These are phyloP conservation scores for Calophaca sinica DNA, from an alignment of 306 rosid species.

Conservation along the genomic window DNA sequence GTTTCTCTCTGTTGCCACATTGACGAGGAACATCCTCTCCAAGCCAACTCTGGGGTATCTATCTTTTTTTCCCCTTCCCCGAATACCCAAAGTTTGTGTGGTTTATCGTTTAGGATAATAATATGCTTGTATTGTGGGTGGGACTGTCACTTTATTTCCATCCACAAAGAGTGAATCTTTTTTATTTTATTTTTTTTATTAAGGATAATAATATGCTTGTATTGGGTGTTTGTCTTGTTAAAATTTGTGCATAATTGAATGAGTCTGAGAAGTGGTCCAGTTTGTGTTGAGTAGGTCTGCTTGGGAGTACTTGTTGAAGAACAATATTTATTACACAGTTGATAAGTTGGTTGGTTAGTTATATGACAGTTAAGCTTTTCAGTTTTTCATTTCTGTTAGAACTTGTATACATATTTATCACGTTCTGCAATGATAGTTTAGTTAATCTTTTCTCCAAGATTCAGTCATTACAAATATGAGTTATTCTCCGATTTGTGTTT, in stretches of 20 bases:
- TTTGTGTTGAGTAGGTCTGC: constrained; percentile 11
- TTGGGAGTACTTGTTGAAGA: neutral
- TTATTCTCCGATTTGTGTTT: constrained; percentile 20
- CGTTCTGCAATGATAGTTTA: neutral
- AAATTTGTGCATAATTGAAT: constrained; percentile 18
- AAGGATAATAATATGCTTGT: neutral
- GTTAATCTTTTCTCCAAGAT: neutral
- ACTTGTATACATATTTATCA: neutral
- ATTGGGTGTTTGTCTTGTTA: neutral
- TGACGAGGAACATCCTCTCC: constrained; percentile 78
- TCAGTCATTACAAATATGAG: neutral
- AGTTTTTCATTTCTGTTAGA: neutral
- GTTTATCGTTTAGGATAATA: too few relatives aligned
- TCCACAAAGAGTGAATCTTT: too few relatives aligned
- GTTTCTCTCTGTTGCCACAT: constrained; percentile 90
- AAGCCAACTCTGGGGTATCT: constrained; percentile 71
- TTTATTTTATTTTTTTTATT: too few relatives aligned
- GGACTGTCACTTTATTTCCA: too few relatives aligned
- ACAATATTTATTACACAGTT: neutral
- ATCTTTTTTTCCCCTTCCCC: neutral
- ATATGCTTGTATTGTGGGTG: too few relatives aligned
- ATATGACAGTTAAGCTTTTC: neutral
- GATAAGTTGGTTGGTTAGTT: neutral
- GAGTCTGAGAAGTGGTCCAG: constrained; percentile 26
- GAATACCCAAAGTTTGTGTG: too few relatives aligned